These are phyloP conservation scores for Punica granatum DNA, from an alignment of 345 rosid species.

Conservation along the genomic window DNA sequence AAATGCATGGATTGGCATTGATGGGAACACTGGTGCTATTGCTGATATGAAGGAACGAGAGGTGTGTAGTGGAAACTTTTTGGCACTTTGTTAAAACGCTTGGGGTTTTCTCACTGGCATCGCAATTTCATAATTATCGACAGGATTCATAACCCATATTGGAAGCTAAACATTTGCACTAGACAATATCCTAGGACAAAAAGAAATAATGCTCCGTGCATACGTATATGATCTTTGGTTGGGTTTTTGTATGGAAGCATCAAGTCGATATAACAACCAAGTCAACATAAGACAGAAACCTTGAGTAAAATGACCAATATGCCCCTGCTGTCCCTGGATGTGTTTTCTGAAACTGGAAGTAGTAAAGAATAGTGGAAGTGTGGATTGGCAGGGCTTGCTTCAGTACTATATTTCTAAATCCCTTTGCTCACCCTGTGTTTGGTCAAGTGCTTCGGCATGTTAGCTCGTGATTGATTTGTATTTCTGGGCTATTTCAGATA, in stretches of 20 bases:
- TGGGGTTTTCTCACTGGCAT: neutral
- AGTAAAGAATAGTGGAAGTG: too few species aligned
- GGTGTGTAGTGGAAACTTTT: constrained; percentile 26
- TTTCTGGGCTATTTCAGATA: constrained; percentile 32
- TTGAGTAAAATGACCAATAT: too few species aligned
- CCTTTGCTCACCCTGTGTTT: too few species aligned
- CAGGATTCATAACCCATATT: neutral
- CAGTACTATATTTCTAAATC: too few species aligned
- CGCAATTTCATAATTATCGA: neutral
- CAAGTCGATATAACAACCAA: too few species aligned
- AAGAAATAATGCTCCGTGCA: neutral
- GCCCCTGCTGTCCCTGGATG: too few species aligned
- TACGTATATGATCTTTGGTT: too few species aligned
- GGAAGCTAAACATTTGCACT: too few species aligned
- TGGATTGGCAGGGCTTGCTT: too few species aligned
- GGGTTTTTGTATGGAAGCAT: too few species aligned
- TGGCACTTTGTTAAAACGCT: neutral
- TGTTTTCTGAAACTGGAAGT: too few species aligned
- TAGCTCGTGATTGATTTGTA: neutral
- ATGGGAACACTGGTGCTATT: constrained; percentile 85
- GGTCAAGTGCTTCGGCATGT: neutral
- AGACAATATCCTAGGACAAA: neutral
- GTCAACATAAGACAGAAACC: too few species aligned
- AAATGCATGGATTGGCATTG: constrained; percentile 94
- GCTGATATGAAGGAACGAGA: constrained; percentile 84